Conservation (phyloP, 352 stramenopile genomes). For the Globisporangium takayamanum region DNA sequence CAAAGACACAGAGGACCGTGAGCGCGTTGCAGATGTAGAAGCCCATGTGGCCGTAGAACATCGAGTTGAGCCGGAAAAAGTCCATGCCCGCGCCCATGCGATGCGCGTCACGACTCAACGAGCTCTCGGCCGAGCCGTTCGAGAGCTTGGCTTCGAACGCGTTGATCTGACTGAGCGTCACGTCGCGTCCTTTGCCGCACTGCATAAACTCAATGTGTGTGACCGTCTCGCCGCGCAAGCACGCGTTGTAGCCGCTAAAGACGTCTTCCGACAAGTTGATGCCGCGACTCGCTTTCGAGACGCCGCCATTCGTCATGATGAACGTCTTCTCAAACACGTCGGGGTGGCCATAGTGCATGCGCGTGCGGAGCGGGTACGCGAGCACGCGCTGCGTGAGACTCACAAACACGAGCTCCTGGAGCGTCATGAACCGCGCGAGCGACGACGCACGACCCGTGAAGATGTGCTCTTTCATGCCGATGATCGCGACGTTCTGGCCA, state of each 20-base stretch:
- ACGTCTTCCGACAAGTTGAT: conserved; percentile 89
- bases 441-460: conserved; percentile 84
- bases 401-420: conserved; percentile 85
- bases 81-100: conserved; percentile 82
- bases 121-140: conserved; percentile 77
- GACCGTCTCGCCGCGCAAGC: conserved; percentile 67
- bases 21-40: conserved; percentile 86
- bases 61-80: conserved; percentile 87
- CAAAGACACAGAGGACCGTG: conserved; percentile 75
- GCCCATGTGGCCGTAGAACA: conserved; percentile 87
- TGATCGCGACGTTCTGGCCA: conserved; percentile 69
- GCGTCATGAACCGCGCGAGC: conserved; percentile 82
- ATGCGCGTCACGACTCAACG: conserved; percentile 71
- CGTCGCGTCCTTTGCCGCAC: conserved; percentile 83
- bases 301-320: conserved; percentile 78
- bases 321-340: conserved; percentile 88
- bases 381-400: conserved; percentile 83
- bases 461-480: conserved; percentile 88
- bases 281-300: conserved; percentile 83
- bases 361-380: conserved; percentile 60
- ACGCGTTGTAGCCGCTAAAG: conserved; percentile 82
- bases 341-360: conserved; percentile 86
- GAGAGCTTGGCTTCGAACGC: conserved; percentile 84
- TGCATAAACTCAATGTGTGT: conserved; percentile 87
- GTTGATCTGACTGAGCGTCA: conserved; percentile 84